phyloP scores from a whole-genome alignment of 2,329 filamentous ascomycete species.

The Atkinsonella texensis region DNA sequence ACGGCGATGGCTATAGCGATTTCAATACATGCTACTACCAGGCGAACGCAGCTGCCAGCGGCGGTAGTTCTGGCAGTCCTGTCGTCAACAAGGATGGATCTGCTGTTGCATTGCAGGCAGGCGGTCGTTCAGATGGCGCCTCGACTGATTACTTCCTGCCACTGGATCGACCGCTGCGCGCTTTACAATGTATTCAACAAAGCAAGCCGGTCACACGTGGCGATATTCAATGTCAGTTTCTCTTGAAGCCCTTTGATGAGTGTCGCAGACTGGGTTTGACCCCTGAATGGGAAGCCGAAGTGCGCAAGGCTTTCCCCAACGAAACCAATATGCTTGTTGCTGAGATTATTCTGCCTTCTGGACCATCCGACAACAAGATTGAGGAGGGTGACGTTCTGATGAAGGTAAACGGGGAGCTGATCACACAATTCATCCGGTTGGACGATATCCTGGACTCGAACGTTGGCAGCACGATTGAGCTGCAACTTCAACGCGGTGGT shows the following conservation, averaged over 20 bases:
- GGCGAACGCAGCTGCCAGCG: slow-evolving; percentile 90
- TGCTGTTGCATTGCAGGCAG: slow-evolving; percentile 86
- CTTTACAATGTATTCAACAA: slow-evolving; percentile 72
- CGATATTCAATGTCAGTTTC: slow-evolving; percentile 96
- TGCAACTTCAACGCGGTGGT: slow-evolving; percentile 81
- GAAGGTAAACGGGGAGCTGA: slow-evolving; percentile 83
- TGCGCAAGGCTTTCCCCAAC: slow-evolving; percentile 73
- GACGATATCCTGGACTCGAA: slow-evolving; percentile 86
- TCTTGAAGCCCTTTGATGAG: slow-evolving; percentile 95
- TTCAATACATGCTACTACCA: slow-evolving; percentile 97
- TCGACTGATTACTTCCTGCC: slow-evolving; percentile 97
- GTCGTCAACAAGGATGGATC: slow-evolving; percentile 92
- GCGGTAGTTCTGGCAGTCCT: slow-evolving; percentile 94
- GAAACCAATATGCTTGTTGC: slow-evolving; percentile 96
- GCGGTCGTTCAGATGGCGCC: slow-evolving; percentile 84
- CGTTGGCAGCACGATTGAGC: slow-evolving; percentile 64
- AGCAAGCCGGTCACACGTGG: slow-evolving; percentile 69
- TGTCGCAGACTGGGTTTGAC: slow-evolving; percentile 80
- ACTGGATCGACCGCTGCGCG: slow-evolving; percentile 77
- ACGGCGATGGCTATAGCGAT: slow-evolving; percentile 94
- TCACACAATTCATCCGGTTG: slow-evolving; percentile 84
- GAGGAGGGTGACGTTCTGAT: slow-evolving; percentile 91
- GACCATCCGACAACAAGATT: slow-evolving; percentile 74
- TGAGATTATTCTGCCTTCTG: slow-evolving; percentile 85
- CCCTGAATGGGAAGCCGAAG: slow-evolving; percentile 73